phyloP scores from a whole-genome alignment of 805 yeast species.

The Ogataea sp. region DNA sequence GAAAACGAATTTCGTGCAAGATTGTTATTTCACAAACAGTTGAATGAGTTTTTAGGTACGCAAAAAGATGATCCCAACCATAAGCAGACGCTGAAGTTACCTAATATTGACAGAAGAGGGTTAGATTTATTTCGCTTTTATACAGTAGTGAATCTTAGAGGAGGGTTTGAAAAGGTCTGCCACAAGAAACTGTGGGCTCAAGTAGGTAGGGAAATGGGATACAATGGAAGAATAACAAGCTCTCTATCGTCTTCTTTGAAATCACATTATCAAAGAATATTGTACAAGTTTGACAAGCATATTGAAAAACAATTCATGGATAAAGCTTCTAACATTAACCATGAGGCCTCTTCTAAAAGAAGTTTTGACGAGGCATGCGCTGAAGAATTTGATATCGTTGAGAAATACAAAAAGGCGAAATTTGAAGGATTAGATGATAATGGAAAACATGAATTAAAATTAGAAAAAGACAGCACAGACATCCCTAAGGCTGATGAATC shows the following conservation, averaged over 20 bases:
- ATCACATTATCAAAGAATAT: constrained; percentile 43
- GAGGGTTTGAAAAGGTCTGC: constrained; percentile 62
- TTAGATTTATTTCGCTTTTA: constrained; percentile 56
- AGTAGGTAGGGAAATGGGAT: constrained; percentile 74
- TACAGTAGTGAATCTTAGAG: constrained; percentile 50
- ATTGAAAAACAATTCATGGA: constrained; percentile 5
- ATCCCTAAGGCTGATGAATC: too few species aligned
- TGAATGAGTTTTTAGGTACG: constrained; percentile 33
- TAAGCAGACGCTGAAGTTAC: constrained; percentile 34
- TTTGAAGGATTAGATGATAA: too few species aligned
- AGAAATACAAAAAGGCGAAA: not conserved
- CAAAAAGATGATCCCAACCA: too few species aligned
- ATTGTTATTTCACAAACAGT: constrained; percentile 37
- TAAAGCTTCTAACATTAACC: constrained; percentile 2
- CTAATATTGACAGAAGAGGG: constrained; percentile 58
- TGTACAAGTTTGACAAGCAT: constrained; percentile 18
- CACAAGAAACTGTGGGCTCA: constrained; percentile 72
- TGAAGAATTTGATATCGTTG: not conserved
- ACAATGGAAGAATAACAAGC: constrained; percentile 62
- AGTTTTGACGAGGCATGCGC: not conserved
- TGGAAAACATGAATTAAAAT: too few species aligned
- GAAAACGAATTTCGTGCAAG: constrained; percentile 35
- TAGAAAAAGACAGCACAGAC: too few species aligned
- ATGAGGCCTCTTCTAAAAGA: not conserved
- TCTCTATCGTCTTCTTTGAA: constrained; percentile 62